Conservation (phyloP, 1,284 basidiomycete species). For the Thecaphora thlaspeos region DNA sequence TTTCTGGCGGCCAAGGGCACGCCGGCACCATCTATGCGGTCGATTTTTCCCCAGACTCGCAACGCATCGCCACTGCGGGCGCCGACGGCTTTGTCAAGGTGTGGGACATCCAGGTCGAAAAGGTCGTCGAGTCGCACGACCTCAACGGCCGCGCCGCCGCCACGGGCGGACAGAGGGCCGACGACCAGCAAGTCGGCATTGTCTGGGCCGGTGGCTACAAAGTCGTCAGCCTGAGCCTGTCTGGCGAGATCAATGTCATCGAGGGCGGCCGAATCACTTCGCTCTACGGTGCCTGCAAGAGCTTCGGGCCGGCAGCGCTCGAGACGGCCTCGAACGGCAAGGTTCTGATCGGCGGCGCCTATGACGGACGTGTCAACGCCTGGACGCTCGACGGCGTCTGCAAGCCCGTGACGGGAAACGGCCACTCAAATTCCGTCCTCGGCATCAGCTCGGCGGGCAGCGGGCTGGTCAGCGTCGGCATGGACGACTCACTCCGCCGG, state of each 20-base stretch:
- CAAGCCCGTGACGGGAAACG: slow-evolving; percentile 62
- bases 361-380: slow-evolving; percentile 75
- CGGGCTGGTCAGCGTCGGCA: slow-evolving; percentile 21
- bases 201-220: slow-evolving; percentile 70
- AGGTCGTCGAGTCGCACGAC: slow-evolving; percentile 31
- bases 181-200: slow-evolving; percentile 77
- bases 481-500: slow-evolving; percentile 42
- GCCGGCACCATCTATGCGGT: slow-evolving; percentile 59
- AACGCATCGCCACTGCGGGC: slow-evolving; percentile 74
- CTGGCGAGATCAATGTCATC: slow-evolving; percentile 74
- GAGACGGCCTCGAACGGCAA: slow-evolving; percentile 16
- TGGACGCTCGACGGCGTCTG: slow-evolving; percentile 61
- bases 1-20: slow-evolving; percentile 47
- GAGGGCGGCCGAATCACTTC: slow-evolving; percentile 22
- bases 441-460: slow-evolving; percentile 61
- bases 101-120: slow-evolving; percentile 36
- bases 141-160: slow-evolving; percentile 25
- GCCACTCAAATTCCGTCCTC: slow-evolving; percentile 72
- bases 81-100: slow-evolving; percentile 73
- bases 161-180: slow-evolving; percentile 24
- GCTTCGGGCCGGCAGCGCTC: slow-evolving; percentile 28
- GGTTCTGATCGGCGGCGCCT: slow-evolving; percentile 60
- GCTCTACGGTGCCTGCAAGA: slow-evolving; percentile 34
- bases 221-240: slow-evolving; percentile 81
- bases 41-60: slow-evolving; percentile 65